Percentiles rank a stretch among this genome's conserved stretches.
Conservation (phyloP, 148 eudicot genomes). For the Euryodendron excelsum region DNA sequence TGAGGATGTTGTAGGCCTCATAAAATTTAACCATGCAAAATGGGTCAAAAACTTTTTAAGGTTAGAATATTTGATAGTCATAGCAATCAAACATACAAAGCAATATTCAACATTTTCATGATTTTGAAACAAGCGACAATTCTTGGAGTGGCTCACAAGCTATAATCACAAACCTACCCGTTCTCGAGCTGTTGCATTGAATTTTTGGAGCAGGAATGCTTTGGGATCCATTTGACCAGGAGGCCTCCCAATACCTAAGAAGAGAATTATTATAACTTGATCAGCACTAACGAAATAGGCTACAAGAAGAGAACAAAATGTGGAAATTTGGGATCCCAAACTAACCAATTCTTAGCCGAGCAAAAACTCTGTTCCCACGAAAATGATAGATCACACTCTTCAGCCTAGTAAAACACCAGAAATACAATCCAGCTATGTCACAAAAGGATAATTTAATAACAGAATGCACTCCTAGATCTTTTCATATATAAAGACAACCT, state of each 20-base stretch:
- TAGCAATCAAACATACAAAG: too few relatives aligned
- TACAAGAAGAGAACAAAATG: background rate
- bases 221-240: constrained; percentile 98
- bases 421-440: background rate
- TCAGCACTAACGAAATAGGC: constrained; percentile 4
- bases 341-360: constrained; percentile 88
- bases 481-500: background rate
- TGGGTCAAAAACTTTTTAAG: background rate
- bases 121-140: background rate
- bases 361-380: constrained; percentile 68
- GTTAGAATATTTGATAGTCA: background rate
- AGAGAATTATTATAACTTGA: constrained; percentile 6
- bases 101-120: background rate
- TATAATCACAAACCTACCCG: constrained; percentile 44
- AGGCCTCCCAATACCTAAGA: constrained; percentile 89
- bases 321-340: constrained; percentile 17
- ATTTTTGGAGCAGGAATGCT: constrained; percentile 91
- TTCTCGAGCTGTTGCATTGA: constrained; percentile 71
- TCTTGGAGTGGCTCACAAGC: background rate
- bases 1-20: background rate
- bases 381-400: constrained; percentile 84
- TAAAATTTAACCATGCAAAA: background rate
- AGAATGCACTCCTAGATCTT: background rate
- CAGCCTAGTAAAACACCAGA: constrained; percentile 42
- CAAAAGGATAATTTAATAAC: background rate